Evolutionary conservation across 805 yeast genomes (phyloP).

Genomic region (Naumovozyma dairenensis): DNA sequence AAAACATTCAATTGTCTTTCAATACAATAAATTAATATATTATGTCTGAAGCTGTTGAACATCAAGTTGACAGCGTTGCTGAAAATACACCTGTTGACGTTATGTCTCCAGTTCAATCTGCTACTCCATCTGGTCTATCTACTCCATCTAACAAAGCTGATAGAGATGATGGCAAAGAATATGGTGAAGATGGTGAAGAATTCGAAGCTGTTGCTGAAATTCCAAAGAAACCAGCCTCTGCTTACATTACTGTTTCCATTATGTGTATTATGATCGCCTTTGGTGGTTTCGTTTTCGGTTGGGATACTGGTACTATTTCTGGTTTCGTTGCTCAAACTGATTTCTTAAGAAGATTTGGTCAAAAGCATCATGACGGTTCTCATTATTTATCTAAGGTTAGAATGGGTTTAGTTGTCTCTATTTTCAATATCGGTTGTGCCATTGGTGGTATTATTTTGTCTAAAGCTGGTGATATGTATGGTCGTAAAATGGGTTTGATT

Average conservation of each 20-base stretch:
- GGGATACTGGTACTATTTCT: conserved; percentile 75
- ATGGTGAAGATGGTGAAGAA: conserved; percentile 3
- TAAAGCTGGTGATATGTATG: conserved; percentile 50
- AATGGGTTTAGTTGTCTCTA: conserved; percentile 46
- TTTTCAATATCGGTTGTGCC: conserved; percentile 65
- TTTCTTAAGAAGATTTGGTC: conserved; percentile 49
- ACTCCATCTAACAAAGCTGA: conserved; percentile 23
- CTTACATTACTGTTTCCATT: conserved; percentile 28
- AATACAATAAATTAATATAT: not conserved
- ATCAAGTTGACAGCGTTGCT: conserved; percentile 3
- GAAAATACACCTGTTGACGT: conserved; percentile 23
- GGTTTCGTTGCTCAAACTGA: conserved; percentile 56
- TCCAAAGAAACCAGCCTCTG: conserved; percentile 20
- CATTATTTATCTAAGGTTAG: conserved; percentile 41
- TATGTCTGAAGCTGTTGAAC: conserved; percentile 2
- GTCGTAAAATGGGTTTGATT: conserved; percentile 57
- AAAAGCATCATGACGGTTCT: conserved; percentile 32
- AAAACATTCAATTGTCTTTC: no score
- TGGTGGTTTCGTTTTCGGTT: conserved; percentile 43
- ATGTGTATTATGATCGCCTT: conserved; percentile 28
- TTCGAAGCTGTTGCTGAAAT: conserved; percentile 23
- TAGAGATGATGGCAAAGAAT: conserved; percentile 16
- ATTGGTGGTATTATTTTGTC: conserved; percentile 58
- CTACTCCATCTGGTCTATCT: conserved; percentile 13
- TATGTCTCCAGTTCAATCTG: conserved; percentile 9